A percentile compares a stretch with the other conserved stretches of the same genome.
These are phyloP conservation scores for Fusarium annulatum DNA, from an alignment of 2,329 filamentous ascomycete genomes.

Conservation along the genomic window DNA sequence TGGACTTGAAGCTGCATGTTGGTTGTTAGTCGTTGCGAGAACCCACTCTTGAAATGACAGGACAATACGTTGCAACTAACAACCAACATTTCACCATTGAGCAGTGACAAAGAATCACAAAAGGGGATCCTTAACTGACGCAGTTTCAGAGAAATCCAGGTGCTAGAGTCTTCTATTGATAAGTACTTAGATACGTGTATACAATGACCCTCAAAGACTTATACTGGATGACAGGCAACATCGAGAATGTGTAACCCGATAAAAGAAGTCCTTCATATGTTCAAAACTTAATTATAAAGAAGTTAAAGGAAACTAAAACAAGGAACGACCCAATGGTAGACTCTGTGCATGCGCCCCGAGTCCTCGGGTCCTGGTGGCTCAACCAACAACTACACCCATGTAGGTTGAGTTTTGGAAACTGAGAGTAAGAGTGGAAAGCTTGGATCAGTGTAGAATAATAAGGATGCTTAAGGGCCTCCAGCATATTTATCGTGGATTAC, in stretches of 20 bases:
- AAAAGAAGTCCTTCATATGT: not conserved
- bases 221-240: not conserved
- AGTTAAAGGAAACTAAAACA: not conserved
- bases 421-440: not conserved
- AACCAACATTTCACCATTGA: not conserved
- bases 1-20: not conserved
- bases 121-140: no score
- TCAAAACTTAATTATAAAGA: not conserved
- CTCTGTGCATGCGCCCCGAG: not conserved
- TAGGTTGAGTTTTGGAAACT: not conserved
- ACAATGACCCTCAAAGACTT: no score
- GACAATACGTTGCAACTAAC: not conserved
- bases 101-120: not conserved
- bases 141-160: no score
- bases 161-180: not conserved
- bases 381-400: constrained; percentile 8
- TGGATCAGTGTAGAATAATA: not conserved
- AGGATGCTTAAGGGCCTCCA: not conserved
- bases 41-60: not conserved
- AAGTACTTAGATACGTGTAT: no score
- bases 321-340: not conserved
- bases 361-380: not conserved
- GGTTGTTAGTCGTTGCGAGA: not conserved
- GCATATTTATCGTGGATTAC: not conserved
- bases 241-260: not conserved